phyloP scores from a whole-genome alignment of 2,329 filamentous ascomycete species.

The Xylaria arbuscula region DNA sequence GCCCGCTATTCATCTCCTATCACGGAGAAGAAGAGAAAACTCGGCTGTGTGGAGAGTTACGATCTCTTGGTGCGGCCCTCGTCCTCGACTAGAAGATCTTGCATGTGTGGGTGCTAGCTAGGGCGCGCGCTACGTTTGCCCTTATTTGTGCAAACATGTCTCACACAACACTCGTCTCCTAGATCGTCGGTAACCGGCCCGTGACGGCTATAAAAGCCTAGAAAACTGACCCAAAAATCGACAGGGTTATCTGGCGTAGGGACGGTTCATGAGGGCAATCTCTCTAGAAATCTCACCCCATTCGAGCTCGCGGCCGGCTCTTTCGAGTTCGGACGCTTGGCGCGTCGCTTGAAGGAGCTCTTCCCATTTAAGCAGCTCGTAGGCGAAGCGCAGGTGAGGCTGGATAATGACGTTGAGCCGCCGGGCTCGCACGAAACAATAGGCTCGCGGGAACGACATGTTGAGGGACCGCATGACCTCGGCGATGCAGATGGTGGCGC shows the following conservation, averaged over 20 bases:
- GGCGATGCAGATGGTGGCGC: constrained; percentile 98
- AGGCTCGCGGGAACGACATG: constrained; percentile 89
- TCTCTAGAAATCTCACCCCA: constrained; percentile 90
- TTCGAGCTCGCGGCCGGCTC: constrained; percentile 81
- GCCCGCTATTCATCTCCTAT: constrained; percentile 1
- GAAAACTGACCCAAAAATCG: not conserved
- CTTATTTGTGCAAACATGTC: constrained; percentile 30
- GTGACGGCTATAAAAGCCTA: not conserved
- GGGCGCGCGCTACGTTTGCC: constrained; percentile 1
- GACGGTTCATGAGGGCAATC: constrained; percentile 95
- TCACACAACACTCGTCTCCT: constrained; percentile 18
- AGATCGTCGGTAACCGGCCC: not conserved
- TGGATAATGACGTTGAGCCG: constrained; percentile 98
- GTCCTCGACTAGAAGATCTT: constrained; percentile 5
- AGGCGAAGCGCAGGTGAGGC: constrained; percentile 92
- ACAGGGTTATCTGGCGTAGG: constrained; percentile 75
- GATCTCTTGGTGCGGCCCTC: not conserved
- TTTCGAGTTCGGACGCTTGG: constrained; percentile 52
- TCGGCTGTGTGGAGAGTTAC: not conserved
- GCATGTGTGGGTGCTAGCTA: constrained; percentile 3
- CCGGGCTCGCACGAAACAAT: constrained; percentile 94
- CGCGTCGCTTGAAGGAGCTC: constrained; percentile 72
- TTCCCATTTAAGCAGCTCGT: constrained; percentile 97
- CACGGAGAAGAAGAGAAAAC: not conserved
- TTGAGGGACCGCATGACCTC: constrained; percentile 89